phyloP scores from a whole-genome alignment of 169 alveolate genomes.

The Eimeria acervulina region DNA sequence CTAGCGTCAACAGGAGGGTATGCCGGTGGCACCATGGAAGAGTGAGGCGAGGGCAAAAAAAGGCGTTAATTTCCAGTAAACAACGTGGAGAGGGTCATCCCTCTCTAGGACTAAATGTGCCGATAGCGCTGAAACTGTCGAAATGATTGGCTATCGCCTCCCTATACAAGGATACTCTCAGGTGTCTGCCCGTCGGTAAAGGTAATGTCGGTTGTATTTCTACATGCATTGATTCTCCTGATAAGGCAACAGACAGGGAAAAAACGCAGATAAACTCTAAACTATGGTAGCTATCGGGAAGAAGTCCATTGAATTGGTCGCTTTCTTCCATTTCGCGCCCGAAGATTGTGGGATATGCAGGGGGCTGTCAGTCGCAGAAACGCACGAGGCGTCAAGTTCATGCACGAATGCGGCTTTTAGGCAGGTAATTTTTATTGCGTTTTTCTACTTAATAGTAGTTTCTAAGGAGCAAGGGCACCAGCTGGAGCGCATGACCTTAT shows the following conservation, averaged over 20 bases:
- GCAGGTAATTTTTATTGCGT: not conserved
- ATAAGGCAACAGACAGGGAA: slow-evolving; percentile 7
- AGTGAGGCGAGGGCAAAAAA: not conserved
- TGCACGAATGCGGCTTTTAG: not conserved
- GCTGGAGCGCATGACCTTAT: not conserved
- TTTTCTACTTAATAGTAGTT: not conserved
- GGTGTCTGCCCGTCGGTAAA: slow-evolving; percentile 20
- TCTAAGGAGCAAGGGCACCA: not conserved
- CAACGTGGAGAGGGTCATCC: slow-evolving; percentile 59
- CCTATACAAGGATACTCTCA: slow-evolving; percentile 19
- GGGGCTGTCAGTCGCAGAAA: slow-evolving; percentile 71
- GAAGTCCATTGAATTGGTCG: not conserved
- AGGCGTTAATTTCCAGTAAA: not conserved
- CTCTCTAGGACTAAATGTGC: not conserved
- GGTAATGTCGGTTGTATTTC: slow-evolving; percentile 2
- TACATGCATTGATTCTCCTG: not conserved
- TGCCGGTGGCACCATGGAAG: slow-evolving; percentile 73
- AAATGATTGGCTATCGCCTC: slow-evolving; percentile 27
- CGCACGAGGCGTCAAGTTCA: not conserved
- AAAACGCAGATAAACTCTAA: slow-evolving; percentile 4
- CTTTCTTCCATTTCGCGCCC: slow-evolving; percentile 3
- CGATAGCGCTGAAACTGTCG: slow-evolving; percentile 28
- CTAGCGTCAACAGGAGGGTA: slow-evolving; percentile 64
- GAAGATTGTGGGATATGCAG: not conserved
- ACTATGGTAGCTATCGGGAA: not conserved